Evolutionary conservation across 805 yeast genomes (phyloP).

Genomic region (Metschnikowia henanensis): DNA sequence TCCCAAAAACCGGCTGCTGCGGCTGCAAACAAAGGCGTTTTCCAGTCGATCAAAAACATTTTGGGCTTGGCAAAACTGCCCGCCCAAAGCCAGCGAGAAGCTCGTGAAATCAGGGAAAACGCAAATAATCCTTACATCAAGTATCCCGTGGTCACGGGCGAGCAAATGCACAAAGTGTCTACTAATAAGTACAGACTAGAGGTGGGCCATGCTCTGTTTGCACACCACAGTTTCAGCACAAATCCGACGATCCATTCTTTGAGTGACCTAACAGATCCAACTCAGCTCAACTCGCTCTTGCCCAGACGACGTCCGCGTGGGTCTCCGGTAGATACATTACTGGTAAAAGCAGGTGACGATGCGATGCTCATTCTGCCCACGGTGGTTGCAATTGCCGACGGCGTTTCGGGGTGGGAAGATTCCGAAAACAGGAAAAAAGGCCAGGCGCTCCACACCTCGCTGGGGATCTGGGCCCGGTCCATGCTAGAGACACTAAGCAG

Average conservation of each 20-base stretch:
- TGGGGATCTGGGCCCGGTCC: constrained; percentile 54
- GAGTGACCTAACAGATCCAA: constrained; percentile 50
- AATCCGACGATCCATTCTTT: constrained; percentile 47
- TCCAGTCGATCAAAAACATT: constrained; percentile 7
- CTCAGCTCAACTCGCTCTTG: constrained; percentile 43
- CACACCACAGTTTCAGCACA: constrained; percentile 43
- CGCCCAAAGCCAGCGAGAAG: constrained; percentile 18
- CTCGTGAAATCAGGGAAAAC: constrained; percentile 19
- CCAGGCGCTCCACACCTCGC: constrained; percentile 18
- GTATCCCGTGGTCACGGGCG: constrained; percentile 41
- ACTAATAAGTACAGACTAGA: constrained; percentile 40
- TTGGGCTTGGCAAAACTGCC: constrained; percentile 10
- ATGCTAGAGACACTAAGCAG: constrained; percentile 52
- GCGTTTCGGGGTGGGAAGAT: constrained; percentile 53
- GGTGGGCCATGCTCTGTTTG: constrained; percentile 45
- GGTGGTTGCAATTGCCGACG: constrained; percentile 55
- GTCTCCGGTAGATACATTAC: constrained; percentile 51
- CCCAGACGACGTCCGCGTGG: constrained; percentile 54
- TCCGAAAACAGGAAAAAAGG: not conserved
- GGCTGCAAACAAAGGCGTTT: not conserved
- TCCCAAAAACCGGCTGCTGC: too few species aligned
- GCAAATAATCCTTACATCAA: constrained; percentile 38
- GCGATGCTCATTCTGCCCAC: constrained; percentile 56
- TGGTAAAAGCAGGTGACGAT: constrained; percentile 56
- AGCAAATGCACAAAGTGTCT: constrained; percentile 37